Evolutionary conservation across 441 rosid genomes (phyloP).

Genomic region (Gossypium trilobum): DNA sequence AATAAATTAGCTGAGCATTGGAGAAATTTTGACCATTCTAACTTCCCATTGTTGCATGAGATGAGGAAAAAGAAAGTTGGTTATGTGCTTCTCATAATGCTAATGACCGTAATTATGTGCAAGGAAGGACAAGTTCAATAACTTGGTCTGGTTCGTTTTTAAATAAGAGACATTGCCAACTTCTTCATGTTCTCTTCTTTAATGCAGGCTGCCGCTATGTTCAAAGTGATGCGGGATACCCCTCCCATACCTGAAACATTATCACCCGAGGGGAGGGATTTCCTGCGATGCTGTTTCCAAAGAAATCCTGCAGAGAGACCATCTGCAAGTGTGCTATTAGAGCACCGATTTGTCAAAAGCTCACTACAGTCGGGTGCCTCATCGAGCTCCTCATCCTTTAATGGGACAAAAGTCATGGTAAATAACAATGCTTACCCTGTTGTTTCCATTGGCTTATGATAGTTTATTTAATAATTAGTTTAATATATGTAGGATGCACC

Average conservation of each 20-base stretch:
- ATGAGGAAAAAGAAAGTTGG: background rate
- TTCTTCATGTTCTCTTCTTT: background rate
- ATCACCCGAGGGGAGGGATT: constrained; percentile 78
- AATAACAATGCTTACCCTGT: constrained; percentile 6
- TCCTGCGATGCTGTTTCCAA: constrained; percentile 57
- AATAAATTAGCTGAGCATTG: constrained; percentile 1
- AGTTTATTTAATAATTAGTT: constrained; percentile 1
- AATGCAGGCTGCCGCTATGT: constrained; percentile 88
- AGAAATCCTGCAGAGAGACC: constrained; percentile 89
- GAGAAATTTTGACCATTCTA: background rate
- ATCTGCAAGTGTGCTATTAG: constrained; percentile 58
- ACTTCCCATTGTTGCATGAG: background rate
- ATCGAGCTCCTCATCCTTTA: constrained; percentile 26
- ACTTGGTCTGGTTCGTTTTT: background rate
- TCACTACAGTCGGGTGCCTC: constrained; percentile 36
- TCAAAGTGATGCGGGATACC: constrained; percentile 70
- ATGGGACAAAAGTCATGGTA: constrained; percentile 46
- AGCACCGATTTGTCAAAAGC: constrained; percentile 60
- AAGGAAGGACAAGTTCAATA: background rate
- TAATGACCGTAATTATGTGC: background rate
- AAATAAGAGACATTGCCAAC: background rate
- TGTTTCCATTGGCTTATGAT: background rate
- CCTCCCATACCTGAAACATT: constrained; percentile 70
- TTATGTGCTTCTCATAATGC: background rate
- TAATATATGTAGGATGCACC: constrained; percentile 40